A percentile compares a stretch with the other conserved stretches of the same genome.
Evolutionary conservation across 768 basidiomycete genomes (phyloP).

Genomic region (Podaxis carcinomalis): DNA sequence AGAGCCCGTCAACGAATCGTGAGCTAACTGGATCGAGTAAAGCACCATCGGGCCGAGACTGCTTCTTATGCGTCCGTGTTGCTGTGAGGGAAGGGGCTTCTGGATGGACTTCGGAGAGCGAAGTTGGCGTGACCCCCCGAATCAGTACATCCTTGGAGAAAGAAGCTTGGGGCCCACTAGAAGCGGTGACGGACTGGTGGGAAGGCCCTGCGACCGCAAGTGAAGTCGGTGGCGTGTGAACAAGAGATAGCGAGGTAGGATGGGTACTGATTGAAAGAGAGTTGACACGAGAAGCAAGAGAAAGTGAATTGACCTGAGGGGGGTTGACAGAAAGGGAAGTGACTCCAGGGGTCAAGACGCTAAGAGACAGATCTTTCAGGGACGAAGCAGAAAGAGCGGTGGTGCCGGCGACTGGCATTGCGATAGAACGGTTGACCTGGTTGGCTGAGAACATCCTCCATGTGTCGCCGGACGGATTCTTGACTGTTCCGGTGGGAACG

Average conservation of each 20-base stretch:
- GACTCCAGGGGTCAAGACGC: conserved; percentile 44
- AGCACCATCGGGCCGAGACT: conserved; percentile 13
- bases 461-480: conserved; percentile 19
- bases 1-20: conserved; percentile 40
- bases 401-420: conserved; percentile 22
- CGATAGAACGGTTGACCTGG: conserved; percentile 32
- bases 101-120: conserved; percentile 22
- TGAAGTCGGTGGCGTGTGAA: conserved; percentile 2
- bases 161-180: conserved; percentile 17
- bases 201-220: conserved; percentile 1
- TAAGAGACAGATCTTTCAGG: conserved; percentile 46
- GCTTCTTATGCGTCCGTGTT: conserved; percentile 15
- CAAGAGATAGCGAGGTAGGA: conserved; percentile 19
- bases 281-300: conserved; percentile 16
- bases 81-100: conserved; percentile 19
- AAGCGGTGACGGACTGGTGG: conserved; percentile 10
- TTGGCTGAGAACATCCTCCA: conserved; percentile 37
- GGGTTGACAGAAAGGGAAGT: conserved; percentile 34
- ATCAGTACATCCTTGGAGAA: conserved; percentile 22
- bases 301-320: conserved; percentile 15
- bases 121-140: conserved; percentile 17
- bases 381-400: conserved; percentile 34
- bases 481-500: conserved; percentile 29
- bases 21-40: conserved; percentile 32
- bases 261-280: conserved; percentile 12